Conservation (phyloP, 2,329 filamentous ascomycete genomes). For the Mycosphaerella arachidis region DNA sequence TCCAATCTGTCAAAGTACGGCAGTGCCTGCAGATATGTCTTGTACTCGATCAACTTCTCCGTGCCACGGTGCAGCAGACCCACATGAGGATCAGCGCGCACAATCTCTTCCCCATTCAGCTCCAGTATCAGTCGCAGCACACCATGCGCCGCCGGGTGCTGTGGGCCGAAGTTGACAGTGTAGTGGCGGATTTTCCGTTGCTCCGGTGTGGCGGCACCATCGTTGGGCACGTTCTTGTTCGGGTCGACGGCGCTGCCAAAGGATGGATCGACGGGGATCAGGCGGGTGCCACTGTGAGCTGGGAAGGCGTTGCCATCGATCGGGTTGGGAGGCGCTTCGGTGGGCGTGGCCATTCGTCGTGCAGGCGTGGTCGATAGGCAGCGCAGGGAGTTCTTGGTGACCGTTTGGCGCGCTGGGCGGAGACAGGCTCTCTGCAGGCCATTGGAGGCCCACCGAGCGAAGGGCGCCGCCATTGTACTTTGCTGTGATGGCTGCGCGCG, state of each 20-base stretch:
- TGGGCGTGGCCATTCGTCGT: slow-evolving; percentile 59
- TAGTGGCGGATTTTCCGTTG: slow-evolving; percentile 94
- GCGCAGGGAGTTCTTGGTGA: slow-evolving; percentile 40
- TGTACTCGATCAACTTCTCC: slow-evolving; percentile 99
- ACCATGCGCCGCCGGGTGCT: slow-evolving; percentile 97
- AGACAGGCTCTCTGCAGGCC: slow-evolving; percentile 48
- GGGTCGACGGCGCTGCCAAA: slow-evolving; percentile 51
- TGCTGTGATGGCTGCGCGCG: slow-evolving; percentile 28
- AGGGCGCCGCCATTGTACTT: slow-evolving; percentile 61
- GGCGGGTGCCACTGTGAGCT: slow-evolving; percentile 51
- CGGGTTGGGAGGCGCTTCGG: slow-evolving; percentile 25
- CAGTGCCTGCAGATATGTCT: slow-evolving; percentile 95
- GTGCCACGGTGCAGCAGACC: slow-evolving; percentile 93
- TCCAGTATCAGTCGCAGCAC: slow-evolving; percentile 97
- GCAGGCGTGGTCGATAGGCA: slow-evolving; percentile 62
- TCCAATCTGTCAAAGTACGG: slow-evolving; percentile 98
- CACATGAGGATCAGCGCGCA: slow-evolving; percentile 94
- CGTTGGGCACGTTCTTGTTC: slow-evolving; percentile 43
- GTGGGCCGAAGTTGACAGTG: slow-evolving; percentile 98
- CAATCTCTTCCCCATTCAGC: slow-evolving; percentile 94
- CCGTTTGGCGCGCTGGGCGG: slow-evolving; percentile 30
- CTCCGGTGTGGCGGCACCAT: slow-evolving; percentile 46
- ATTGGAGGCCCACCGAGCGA: slow-evolving; percentile 69
- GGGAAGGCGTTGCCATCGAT: slow-evolving; percentile 17
- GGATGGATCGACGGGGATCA: slow-evolving; percentile 62